Base-by-base conservation (phyloP, 371 early-diverging fungal species). In the Catenaria anguillulae region DNA sequence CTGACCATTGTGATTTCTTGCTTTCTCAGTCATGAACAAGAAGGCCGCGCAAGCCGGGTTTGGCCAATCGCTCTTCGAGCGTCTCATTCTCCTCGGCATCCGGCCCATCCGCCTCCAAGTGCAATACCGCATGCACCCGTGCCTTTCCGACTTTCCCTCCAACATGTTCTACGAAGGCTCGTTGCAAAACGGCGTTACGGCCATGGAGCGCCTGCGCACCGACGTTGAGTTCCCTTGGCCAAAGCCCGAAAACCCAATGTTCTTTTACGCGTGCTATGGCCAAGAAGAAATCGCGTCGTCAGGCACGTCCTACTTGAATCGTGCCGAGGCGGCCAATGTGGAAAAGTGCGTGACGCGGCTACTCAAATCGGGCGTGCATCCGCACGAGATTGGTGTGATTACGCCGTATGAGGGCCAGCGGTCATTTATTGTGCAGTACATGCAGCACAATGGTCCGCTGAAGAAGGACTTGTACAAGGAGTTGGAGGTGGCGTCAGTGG, bases 351-450 rank as follows among this genome's bases (percentile, higher is more conserved):
- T 98, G 6, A 93, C 93, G 10, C 78, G 88, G 19, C 87, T 97
- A 63, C 81, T 97, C 68, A 91, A 88, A 68, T 78, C 88, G 48
- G 92, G 90, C 31, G 76, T 99, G 24, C 64, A 77, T 35, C 94
- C 96, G 4, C 75, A 82, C 33, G 93, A 98, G 71, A 97, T 99
- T 65, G 99, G 99, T 65, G 83, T 99, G 63, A 96, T 99, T 61
- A 99, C 99, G 0, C 98, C 98, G 2, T 99, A 99, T 70, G 98
- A 98, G 73, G 98, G 98, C 43, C 99, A 99, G 73, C 87, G 97
- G 26, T 83, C 89, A 21, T 97, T 88, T 71, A 77, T 95, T 64
- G 95, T 90, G 24, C 82, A 83, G 64, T 91, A 91, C 73, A 95
- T 96, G 94, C 90, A 88, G 69, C 86, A 84, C 67, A 85, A 85